Base-by-base conservation (phyloP, 176 grass and related monocot genomes). In the Chloris gayana region DNA sequence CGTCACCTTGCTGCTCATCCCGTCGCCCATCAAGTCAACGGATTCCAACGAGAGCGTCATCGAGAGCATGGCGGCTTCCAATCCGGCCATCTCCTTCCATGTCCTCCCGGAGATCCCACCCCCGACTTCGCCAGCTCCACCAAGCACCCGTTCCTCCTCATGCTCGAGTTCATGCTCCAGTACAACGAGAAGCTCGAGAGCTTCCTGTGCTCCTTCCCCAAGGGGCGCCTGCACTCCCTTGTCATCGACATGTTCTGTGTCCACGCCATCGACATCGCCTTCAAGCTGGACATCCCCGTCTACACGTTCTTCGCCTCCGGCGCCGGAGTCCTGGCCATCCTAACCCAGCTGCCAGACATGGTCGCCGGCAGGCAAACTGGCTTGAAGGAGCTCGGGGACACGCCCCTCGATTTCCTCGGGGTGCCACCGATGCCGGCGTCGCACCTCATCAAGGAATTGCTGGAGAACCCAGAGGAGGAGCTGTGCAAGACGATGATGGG, bases 31-130 rank as follows among this genome's bases (percentile, higher is more conserved):
- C 42, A 82, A 64, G 75, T 77, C 75, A 4, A n/a, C n/a, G 6
- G 60, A 64, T 12, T 65, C 41, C 39, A 25, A 56, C 41, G 18
- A 25, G 50, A 42, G 76, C 73, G 56, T 82, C 60, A 42, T 87
- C 39, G 64, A 88, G 32, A 22, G 76, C 31, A 35, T 91, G 62
- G 73, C 81, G 38, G 33, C 81, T 53, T 60, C 80, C 53, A 91
- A 85, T 35, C 85, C 85, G 2, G 54, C 65, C 58, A 85, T 91
- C 45, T 77, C 65, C 42, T 88, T 91, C 32, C 70, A 85, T 61
- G 37, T 78, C 35, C 85, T 91, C 24, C 85, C 75, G 19, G 26
- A 60, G 60, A 65, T 78, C 66, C 61, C 59, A 9, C 42, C 75
- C 2, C 58, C 75, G 24, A 78, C 42, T 65, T 54, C 47, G 35